Evolutionary conservation across 805 yeast species (phyloP).

Genomic region (Starmera caribaea): DNA sequence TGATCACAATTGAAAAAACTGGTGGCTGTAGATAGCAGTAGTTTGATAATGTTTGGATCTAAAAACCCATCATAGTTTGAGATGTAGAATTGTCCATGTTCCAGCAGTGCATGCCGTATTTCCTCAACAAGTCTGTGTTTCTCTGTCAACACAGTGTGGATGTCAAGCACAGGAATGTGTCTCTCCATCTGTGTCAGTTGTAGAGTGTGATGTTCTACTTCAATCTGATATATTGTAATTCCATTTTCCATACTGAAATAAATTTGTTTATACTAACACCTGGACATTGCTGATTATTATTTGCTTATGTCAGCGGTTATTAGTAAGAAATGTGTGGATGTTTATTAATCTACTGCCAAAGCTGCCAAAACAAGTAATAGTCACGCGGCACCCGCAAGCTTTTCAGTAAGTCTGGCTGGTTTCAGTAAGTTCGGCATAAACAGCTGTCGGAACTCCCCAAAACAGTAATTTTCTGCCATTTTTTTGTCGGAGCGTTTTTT

Average conservation of each 20-base stretch:
- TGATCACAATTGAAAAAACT: constrained; percentile 25
- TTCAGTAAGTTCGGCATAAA: too few species aligned
- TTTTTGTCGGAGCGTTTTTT: too few species aligned
- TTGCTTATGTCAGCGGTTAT: too few species aligned
- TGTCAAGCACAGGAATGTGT: constrained; percentile 11
- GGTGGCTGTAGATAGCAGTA: constrained; percentile 19
- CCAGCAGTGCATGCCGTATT: constrained; percentile 27
- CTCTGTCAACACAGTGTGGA: constrained; percentile 2
- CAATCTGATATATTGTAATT: too few species aligned
- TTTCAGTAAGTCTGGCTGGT: too few species aligned
- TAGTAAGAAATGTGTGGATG: too few species aligned
- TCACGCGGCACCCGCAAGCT: too few species aligned
- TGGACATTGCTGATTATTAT: too few species aligned
- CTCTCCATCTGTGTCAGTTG: not conserved
- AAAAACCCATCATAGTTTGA: constrained; percentile 22
- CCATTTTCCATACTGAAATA: not conserved
- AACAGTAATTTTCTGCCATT: too few species aligned
- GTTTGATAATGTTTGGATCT: constrained; percentile 17
- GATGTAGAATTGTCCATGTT: constrained; percentile 30
- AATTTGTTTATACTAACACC: not conserved
- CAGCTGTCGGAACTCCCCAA: too few species aligned
- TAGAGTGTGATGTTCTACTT: not conserved
- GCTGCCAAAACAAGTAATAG: too few species aligned
- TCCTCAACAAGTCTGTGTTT: constrained; percentile 6
- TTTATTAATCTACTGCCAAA: too few species aligned